Evolutionary conservation across 2,329 filamentous ascomycete species (phyloP).

Genomic region (Fonsecaea erecta): DNA sequence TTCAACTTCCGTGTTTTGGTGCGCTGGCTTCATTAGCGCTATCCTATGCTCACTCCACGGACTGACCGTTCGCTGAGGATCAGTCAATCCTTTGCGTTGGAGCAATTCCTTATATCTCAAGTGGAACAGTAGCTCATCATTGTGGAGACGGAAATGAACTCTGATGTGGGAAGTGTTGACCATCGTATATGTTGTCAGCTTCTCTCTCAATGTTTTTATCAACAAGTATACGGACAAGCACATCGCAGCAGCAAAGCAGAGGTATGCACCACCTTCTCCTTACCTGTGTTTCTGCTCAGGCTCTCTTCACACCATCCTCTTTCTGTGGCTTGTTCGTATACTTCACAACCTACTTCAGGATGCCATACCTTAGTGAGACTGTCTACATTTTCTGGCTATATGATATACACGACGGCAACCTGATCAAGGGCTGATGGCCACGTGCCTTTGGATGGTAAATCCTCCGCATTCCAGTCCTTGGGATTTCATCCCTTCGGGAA

Average conservation of each 20-base stretch:
- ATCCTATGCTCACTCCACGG: too few species aligned
- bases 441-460: slow-evolving; percentile 8
- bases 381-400: background rate
- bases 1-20: too few species aligned
- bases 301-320: background rate
- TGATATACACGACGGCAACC: background rate
- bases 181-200: too few species aligned
- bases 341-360: background rate
- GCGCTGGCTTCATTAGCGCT: too few species aligned
- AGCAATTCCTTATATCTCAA: too few species aligned
- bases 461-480: slow-evolving; percentile 8
- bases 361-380: background rate
- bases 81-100: too few species aligned
- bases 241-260: background rate
- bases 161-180: too few species aligned
- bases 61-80: too few species aligned
- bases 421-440: slow-evolving; percentile 39
- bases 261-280: background rate
- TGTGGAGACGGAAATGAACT: too few species aligned
- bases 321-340: background rate
- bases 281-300: background rate
- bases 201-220: too few species aligned
- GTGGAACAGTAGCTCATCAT: too few species aligned
- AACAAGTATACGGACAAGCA: too few species aligned
- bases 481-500: slow-evolving; percentile 23